Base-by-base conservation (phyloP, 2,329 filamentous ascomycete species). In the Monilinia vaccinii-corymbosi region DNA sequence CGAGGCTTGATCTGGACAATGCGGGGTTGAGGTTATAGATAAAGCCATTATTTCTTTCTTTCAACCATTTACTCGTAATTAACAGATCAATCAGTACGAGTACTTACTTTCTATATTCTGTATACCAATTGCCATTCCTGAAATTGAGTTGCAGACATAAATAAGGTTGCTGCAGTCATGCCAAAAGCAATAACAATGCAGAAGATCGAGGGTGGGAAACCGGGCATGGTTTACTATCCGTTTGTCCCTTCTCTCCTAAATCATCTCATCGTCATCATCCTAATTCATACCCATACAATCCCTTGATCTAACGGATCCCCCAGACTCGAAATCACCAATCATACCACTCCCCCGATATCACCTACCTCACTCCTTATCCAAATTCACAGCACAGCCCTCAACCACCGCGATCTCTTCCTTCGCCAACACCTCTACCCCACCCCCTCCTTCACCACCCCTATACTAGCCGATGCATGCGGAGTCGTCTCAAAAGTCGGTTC, bases 371-470 rank as follows among this genome's bases (percentile, higher is more conserved):
- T 96, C 65, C 78, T 95, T 8, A 77, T 97, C 63, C 84, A 83
- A 69, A 78, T 97, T 70, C 81, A 82, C 40, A 89, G 91, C 56
- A 89, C 87, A 1, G 88, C 93, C 16, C 84, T 97, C 55, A 97
- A 97, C 78, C 94, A 97, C 77, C 88, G 92, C 68, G 94, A 97
- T 74, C 84, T 96, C 67, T 97, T 97, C 77, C 88, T 96, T 74
- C 89, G 93, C 58, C 91, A 94, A 73, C 87, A 92, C 71, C 84
- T 96, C 45, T 97, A 97, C 77, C 93, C 93, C 0, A 87, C 83
- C 67, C 87, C 91, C 57, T 87, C 88, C 14, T 96, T 96, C 73
- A 80, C 82, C 62, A 79, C 85, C 7, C 90, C 93, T 1, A 77
- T 97, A 46, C 81, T 96, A 31, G 85, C 91, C 62, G 93, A 97